These are phyloP conservation scores for Taiwanofungus camphoratus DNA, from an alignment of 1,284 basidiomycete genomes.

Conservation along the genomic window DNA sequence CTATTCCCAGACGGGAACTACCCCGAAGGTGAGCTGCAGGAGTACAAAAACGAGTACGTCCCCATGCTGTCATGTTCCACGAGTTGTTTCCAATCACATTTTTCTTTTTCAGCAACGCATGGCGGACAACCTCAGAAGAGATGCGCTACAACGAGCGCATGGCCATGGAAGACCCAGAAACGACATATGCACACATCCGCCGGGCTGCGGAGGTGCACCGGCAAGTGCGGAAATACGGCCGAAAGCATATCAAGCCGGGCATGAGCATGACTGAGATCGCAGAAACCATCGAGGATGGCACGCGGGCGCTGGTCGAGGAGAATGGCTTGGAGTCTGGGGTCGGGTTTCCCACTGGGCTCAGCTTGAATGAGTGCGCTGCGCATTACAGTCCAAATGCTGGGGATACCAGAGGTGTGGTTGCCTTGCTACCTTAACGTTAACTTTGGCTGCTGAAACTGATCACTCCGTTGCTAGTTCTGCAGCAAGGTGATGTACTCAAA, in stretches of 20 bases:
- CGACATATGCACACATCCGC: slow-evolving; percentile 86
- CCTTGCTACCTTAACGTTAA: background rate
- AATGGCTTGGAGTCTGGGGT: slow-evolving; percentile 83
- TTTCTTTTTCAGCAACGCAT: slow-evolving; percentile 58
- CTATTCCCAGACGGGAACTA: slow-evolving; percentile 84
- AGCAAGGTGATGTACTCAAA: slow-evolving; percentile 87
- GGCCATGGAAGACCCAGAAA: slow-evolving; percentile 72
- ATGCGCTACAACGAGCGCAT: slow-evolving; percentile 79
- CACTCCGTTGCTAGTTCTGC: slow-evolving; percentile 51
- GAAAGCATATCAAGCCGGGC: slow-evolving; percentile 84
- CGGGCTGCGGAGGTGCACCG: slow-evolving; percentile 95
- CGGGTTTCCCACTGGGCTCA: slow-evolving; percentile 97
- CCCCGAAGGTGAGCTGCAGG: slow-evolving; percentile 89
- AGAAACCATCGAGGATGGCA: slow-evolving; percentile 89
- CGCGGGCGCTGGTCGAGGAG: slow-evolving; percentile 87
- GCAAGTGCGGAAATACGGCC: slow-evolving; percentile 83
- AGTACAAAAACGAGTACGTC: slow-evolving; percentile 85
- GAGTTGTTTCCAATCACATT: slow-evolving; percentile 4
- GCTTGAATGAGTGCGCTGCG: slow-evolving; percentile 91
- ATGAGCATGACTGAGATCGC: slow-evolving; percentile 96
- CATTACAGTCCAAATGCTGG: slow-evolving; percentile 97
- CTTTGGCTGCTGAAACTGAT: slow-evolving; percentile 5
- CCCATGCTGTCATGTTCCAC: slow-evolving; percentile 6
- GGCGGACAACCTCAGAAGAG: slow-evolving; percentile 88
- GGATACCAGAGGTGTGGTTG: slow-evolving; percentile 70